phyloP scores from a whole-genome alignment of 108 stramenopile genomes.

The Skeletonema grethae region DNA sequence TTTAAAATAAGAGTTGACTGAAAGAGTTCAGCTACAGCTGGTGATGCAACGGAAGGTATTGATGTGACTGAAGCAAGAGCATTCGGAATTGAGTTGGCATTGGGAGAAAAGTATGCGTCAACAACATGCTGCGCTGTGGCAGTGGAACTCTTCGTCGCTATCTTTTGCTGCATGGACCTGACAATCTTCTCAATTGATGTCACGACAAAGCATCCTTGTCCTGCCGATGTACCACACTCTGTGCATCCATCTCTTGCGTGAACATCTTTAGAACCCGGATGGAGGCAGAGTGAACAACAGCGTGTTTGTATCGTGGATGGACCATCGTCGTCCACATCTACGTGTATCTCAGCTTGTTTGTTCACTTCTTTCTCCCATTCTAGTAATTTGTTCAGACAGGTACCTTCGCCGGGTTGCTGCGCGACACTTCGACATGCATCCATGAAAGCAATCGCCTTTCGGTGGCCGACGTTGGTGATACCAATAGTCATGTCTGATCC shows the following conservation, averaged over 20 bases:
- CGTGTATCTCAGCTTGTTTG: neutral
- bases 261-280: slow-evolving; percentile 59
- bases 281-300: slow-evolving; percentile 70
- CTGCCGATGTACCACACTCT: slow-evolving; percentile 76
- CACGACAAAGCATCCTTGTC: slow-evolving; percentile 65
- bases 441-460: slow-evolving; percentile 79
- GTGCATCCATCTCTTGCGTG: slow-evolving; percentile 77
- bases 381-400: slow-evolving; percentile 60
- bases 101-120: slow-evolving; percentile 64
- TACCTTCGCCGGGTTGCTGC: slow-evolving; percentile 46
- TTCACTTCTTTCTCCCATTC: slow-evolving; percentile 52
- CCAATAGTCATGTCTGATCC: slow-evolving; percentile 81
- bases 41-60: slow-evolving; percentile 18
- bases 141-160: slow-evolving; percentile 45
- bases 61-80: slow-evolving; percentile 37
- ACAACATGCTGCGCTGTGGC: slow-evolving; percentile 9
- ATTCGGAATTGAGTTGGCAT: slow-evolving; percentile 64
- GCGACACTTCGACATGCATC: slow-evolving; percentile 61
- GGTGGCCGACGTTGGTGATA: slow-evolving; percentile 65
- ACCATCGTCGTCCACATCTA: slow-evolving; percentile 37
- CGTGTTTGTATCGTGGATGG: slow-evolving; percentile 24
- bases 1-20: slow-evolving; percentile 55
- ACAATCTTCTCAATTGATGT: slow-evolving; percentile 61
- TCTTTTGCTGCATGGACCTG: slow-evolving; percentile 42
- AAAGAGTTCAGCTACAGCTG: slow-evolving; percentile 46